Percentiles rank a stretch among this genome's conserved stretches.
phyloP scores from a whole-genome alignment of 2,329 filamentous ascomycete genomes.

The Colletotrichum chrysophilum region DNA sequence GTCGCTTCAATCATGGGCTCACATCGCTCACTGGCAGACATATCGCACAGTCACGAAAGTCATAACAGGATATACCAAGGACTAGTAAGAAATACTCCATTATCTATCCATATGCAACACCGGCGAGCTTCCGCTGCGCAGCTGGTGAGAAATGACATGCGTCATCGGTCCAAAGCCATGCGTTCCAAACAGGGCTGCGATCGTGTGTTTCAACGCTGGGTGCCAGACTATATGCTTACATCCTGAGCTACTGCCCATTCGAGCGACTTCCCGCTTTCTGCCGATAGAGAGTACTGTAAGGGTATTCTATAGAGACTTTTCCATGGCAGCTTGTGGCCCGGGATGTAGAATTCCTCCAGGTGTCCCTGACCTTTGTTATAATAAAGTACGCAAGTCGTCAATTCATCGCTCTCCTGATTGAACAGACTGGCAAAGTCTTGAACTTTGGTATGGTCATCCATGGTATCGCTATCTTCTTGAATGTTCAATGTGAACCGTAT shows the following conservation, averaged over 20 bases:
- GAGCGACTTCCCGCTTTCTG: background rate
- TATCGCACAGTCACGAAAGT: background rate
- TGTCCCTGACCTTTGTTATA: background rate
- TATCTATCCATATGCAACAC: background rate
- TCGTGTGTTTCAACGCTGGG: background rate
- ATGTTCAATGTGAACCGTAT: background rate
- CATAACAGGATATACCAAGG: background rate
- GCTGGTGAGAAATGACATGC: background rate
- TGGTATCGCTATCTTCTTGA: background rate
- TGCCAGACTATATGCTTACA: background rate
- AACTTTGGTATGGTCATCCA: background rate
- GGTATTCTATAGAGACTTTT: background rate
- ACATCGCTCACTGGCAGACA: background rate
- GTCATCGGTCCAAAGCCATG: background rate
- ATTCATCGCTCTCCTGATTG: background rate
- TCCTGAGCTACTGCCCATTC: background rate
- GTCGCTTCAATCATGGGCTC: no score
- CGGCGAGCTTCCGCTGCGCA: background rate
- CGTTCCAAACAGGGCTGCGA: background rate
- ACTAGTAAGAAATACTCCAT: background rate
- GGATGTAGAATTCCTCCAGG: background rate
- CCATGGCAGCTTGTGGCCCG: background rate
- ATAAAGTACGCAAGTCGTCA: background rate
- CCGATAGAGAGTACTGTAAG: background rate
- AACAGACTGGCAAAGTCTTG: background rate